Evolutionary conservation across 1,284 basidiomycete species (phyloP), one percentile per base, ranked within the genome.

Genomic region (Moniliophthora roreri): DNA sequence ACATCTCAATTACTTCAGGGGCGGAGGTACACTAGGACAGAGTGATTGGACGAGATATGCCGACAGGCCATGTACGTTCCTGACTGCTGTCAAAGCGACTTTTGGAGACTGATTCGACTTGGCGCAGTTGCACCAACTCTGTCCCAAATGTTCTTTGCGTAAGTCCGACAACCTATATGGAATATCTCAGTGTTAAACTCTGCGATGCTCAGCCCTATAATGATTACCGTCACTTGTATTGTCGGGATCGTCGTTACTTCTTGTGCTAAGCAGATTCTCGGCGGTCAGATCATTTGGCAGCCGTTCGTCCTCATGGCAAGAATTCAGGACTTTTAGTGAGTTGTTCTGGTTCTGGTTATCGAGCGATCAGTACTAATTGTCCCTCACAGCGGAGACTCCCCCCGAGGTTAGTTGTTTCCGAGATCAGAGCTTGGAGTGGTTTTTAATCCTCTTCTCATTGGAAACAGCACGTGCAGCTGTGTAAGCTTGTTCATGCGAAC

Each of bases 31-130:
- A 18, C 54, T 59, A 13, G 56, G 56, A 8, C 60, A 61, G 50
- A 61, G 60, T 41, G 60, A 61, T 48, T 61, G 60, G 60, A 61
- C 60, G 44, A 52, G 60, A 26, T 61, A 61, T 35, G 60, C 60
- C 32, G 54, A 52, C 47, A 47, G 53, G 32, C 58, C 60, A 10
- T 59, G 59, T 60, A 10, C 49, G 59, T 51, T 24, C 24, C 21
- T 8, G 7, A 1, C n/a, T 41, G 26, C 48, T 32, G n/a, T 21
- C 24, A 39, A 32, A 32, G 28, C 28, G 28, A 11, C 28, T 6
- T 32, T 32, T 32, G 10, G 20, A 24, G 38, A 28, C 23, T 44
- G 20, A 13, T 9, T 34, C 21, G 16, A 37, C 23, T 34, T 38
- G 2, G n/a, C 15, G 3, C 35, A 59, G 58, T 49, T n/a, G 58